A percentile compares a stretch with the other conserved stretches of the same genome.
Conservation (phyloP, 2,329 filamentous ascomycete genomes). For the Mycogone perniciosa region DNA sequence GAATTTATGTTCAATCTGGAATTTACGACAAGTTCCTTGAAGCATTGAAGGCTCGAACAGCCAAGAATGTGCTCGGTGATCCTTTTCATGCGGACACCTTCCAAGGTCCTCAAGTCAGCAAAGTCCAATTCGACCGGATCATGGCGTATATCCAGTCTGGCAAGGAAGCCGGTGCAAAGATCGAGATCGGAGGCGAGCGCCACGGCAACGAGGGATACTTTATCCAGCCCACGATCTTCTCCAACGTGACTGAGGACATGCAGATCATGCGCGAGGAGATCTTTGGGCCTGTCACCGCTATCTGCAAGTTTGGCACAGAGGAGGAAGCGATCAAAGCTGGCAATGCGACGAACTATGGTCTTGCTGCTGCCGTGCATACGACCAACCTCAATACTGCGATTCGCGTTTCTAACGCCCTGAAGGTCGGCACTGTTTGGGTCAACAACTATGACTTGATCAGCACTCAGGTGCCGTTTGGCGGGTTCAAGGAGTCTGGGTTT, state of each 20-base stretch:
- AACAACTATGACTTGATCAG: slow-evolving; percentile 33
- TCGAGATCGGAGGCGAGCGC: slow-evolving; percentile 57
- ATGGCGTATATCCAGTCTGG: slow-evolving; percentile 47
- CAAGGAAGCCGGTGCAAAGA: slow-evolving; percentile 64
- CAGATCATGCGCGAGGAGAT: slow-evolving; percentile 20
- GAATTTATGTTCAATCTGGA: slow-evolving; percentile 31
- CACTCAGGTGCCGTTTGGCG: slow-evolving; percentile 27
- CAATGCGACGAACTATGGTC: slow-evolving; percentile 40
- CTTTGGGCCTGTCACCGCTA: slow-evolving; percentile 36
- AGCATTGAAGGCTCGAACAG: slow-evolving; percentile 38
- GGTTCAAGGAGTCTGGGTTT: slow-evolving; percentile 29
- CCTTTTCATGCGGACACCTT: slow-evolving; percentile 15
- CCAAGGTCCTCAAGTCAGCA: slow-evolving; percentile 47
- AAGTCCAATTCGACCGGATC: slow-evolving; percentile 48
- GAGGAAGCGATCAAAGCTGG: slow-evolving; percentile 44
- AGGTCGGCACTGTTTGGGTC: slow-evolving; percentile 62
- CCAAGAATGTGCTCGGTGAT: slow-evolving; percentile 25
- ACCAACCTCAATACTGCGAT: slow-evolving; percentile 26
- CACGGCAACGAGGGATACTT: slow-evolving; percentile 52
- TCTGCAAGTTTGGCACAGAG: slow-evolving; percentile 39
- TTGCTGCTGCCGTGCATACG: slow-evolving; percentile 25
- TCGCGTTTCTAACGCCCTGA: slow-evolving; percentile 43
- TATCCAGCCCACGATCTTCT: slow-evolving; percentile 64
- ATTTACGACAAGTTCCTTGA: slow-evolving; percentile 25
- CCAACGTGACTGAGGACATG: slow-evolving; percentile 33